phyloP scores from a whole-genome alignment of 176 grass and related monocot genomes.

The Aegilops longissima region DNA sequence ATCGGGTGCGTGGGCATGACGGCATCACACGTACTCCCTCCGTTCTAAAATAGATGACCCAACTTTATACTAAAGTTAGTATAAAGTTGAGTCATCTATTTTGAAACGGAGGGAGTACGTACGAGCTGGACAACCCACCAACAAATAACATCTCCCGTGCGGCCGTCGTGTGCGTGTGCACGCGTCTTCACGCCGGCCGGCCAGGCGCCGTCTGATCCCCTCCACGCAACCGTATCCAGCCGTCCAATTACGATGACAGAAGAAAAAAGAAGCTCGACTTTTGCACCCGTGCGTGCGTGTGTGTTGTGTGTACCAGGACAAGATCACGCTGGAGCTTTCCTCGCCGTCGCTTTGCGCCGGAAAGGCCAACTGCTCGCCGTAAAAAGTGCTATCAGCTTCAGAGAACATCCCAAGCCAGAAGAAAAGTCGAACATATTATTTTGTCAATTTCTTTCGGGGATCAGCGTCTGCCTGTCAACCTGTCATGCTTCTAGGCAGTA shows the following conservation, averaged over 20 bases:
- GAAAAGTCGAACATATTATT: background rate
- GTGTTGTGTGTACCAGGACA: background rate
- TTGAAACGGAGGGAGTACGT: no score
- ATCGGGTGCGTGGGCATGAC: background rate
- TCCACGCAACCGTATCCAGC: background rate
- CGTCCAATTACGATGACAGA: background rate
- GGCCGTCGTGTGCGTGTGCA: background rate
- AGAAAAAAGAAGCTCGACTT: background rate
- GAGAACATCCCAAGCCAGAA: background rate
- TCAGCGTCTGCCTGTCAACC: background rate
- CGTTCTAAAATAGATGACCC: no score
- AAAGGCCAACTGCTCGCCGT: background rate
- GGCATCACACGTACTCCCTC: background rate
- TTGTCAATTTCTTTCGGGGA: background rate
- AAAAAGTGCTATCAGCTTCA: background rate
- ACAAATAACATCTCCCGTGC: background rate
- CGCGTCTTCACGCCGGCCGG: background rate
- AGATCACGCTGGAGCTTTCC: background rate
- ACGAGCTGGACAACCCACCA: conserved; percentile 4
- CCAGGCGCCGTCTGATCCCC: background rate
- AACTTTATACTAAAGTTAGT: no score
- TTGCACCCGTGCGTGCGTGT: background rate
- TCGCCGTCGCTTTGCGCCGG: background rate
- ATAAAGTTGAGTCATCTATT: no score
- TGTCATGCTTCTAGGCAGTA: background rate